phyloP scores from a whole-genome alignment of 2,329 filamentous ascomycete genomes.

The Pezicula rhizophila region DNA sequence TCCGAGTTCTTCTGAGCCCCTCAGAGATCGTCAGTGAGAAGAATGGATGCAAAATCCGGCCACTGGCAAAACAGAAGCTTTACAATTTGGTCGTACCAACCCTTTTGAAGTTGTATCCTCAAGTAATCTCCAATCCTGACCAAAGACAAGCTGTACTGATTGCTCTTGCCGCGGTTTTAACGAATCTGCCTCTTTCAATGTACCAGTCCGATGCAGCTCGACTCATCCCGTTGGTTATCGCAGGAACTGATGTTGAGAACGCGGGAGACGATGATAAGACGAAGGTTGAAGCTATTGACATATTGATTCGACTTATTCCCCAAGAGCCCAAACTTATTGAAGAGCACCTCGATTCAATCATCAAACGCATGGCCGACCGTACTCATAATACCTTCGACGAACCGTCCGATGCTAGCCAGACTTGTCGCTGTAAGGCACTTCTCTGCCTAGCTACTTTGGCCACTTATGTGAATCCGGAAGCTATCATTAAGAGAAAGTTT shows the following conservation, averaged over 20 bases:
- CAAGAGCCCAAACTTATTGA: slow-evolving; percentile 10
- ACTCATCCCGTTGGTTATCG: slow-evolving; percentile 19
- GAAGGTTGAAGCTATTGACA: slow-evolving; percentile 17
- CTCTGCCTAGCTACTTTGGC: slow-evolving; percentile 22
- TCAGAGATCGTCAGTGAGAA: slow-evolving; percentile 21
- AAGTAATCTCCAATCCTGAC: neutral
- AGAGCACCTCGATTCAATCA: slow-evolving; percentile 21
- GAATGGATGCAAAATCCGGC: slow-evolving; percentile 24
- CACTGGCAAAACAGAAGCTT: slow-evolving; percentile 18
- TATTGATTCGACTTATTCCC: slow-evolving; percentile 14
- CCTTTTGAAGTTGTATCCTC: slow-evolving; percentile 14
- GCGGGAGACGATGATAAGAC: slow-evolving; percentile 14
- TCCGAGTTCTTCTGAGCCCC: slow-evolving; percentile 21
- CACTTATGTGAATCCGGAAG: slow-evolving; percentile 8
- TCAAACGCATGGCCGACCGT: slow-evolving; percentile 23
- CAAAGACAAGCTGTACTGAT: slow-evolving; percentile 21
- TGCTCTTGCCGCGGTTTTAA: slow-evolving; percentile 22
- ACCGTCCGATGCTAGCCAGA: slow-evolving; percentile 18
- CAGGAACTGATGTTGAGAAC: slow-evolving; percentile 18
- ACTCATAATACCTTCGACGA: slow-evolving; percentile 21
- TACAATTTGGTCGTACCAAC: slow-evolving; percentile 11
- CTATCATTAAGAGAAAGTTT: slow-evolving; percentile 12
- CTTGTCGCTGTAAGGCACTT: slow-evolving; percentile 20
- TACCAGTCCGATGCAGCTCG: slow-evolving; percentile 8
- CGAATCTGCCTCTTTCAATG: slow-evolving; percentile 15